These are phyloP conservation scores for Mycena indigotica DNA, from an alignment of 768 basidiomycete genomes.

Conservation along the genomic window DNA sequence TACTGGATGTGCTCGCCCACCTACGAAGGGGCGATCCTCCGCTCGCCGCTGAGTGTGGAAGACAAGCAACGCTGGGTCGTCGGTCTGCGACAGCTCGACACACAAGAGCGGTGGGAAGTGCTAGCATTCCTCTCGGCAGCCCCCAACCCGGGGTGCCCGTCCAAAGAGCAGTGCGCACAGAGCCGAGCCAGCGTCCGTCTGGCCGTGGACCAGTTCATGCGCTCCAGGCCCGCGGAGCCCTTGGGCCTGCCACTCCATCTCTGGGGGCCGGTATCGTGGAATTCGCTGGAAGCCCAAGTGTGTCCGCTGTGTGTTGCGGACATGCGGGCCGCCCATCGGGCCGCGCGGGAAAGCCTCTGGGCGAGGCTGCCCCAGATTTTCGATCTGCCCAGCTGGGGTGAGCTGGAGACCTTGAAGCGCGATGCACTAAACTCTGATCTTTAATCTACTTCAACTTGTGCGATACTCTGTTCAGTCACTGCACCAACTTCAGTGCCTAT, in stretches of 20 bases:
- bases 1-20: background rate
- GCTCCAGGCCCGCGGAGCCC: too few species aligned
- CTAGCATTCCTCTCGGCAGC: background rate
- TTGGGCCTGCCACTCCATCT: background rate
- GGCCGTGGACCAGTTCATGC: background rate
- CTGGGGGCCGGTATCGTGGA: background rate
- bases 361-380: background rate
- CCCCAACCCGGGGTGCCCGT: too few species aligned
- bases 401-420: constrained; percentile 1
- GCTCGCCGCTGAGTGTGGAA: background rate
- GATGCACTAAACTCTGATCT: too few species aligned
- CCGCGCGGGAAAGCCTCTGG: background rate
- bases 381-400: background rate
- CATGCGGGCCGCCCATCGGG: background rate
- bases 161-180: too few species aligned
- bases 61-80: background rate
- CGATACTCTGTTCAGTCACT: too few species aligned
- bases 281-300: background rate
- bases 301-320: background rate
- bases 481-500: too few species aligned
- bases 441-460: too few species aligned
- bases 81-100: background rate
- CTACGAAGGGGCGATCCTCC: background rate
- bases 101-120: background rate
- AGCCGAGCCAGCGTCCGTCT: too few species aligned